Percentiles rank a stretch among this genome's conserved stretches.
Conservation (phyloP, 1,284 basidiomycete genomes). For the Entoloma clypeatum region DNA sequence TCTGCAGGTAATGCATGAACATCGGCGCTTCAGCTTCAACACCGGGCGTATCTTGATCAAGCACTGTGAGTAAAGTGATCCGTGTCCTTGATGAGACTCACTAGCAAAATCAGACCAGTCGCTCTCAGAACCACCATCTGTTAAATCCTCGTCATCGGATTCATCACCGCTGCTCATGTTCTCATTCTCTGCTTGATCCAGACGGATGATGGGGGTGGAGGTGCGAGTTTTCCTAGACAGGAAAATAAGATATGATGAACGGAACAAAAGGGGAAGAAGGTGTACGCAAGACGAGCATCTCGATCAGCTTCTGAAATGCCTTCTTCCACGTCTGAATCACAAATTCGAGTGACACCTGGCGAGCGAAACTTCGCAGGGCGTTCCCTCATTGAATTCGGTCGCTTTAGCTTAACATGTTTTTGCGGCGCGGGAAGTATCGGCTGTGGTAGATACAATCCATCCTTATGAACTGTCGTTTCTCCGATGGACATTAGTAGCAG, state of each 20-base stretch:
- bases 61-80: background rate
- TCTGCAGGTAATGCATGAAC: slow-evolving; percentile 37
- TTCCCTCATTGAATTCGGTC: slow-evolving; percentile 8
- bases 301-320: slow-evolving; percentile 58
- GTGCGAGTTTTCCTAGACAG: slow-evolving; percentile 48
- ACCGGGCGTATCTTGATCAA: slow-evolving; percentile 7
- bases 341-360: slow-evolving; percentile 34
- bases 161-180: slow-evolving; percentile 67
- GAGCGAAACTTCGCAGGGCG: slow-evolving; percentile 13
- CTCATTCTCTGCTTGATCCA: slow-evolving; percentile 39
- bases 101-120: slow-evolving; percentile 46
- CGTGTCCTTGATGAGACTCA: slow-evolving; percentile 20
- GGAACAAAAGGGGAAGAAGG: slow-evolving; percentile 6
- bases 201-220: slow-evolving; percentile 31
- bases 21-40: slow-evolving; percentile 23
- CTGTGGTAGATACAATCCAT: slow-evolving; percentile 56
- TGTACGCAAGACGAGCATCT: slow-evolving; percentile 65
- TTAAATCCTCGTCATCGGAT: slow-evolving; percentile 69
- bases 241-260: background rate
- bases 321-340: slow-evolving; percentile 67
- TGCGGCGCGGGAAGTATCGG: slow-evolving; percentile 26
- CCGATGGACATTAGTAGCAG: slow-evolving; percentile 2
- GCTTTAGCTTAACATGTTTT: slow-evolving; percentile 1
- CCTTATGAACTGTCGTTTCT: slow-evolving; percentile 39
- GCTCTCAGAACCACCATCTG: slow-evolving; percentile 50